Conservation (phyloP, 2,329 filamentous ascomycete species). For the Rhexocercosporidium sp. region DNA sequence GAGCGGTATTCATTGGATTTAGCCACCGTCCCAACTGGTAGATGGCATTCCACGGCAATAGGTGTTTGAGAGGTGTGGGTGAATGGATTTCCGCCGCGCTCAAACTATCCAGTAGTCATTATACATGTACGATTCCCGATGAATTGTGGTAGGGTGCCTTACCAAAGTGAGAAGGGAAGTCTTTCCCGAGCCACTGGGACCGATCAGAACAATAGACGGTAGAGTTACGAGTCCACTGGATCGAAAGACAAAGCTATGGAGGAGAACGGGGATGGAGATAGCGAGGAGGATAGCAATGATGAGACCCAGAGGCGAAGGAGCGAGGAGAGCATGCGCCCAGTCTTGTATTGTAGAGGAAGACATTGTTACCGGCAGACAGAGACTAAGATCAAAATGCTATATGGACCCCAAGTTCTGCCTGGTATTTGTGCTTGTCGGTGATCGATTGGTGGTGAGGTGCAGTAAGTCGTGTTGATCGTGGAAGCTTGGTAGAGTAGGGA, state of each 20-base stretch:
- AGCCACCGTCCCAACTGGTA: constrained; percentile 57
- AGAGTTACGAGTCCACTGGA: constrained; percentile 68
- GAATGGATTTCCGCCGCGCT: constrained; percentile 53
- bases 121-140: background rate
- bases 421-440: background rate
- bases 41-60: constrained; percentile 58
- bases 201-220: constrained; percentile 80
- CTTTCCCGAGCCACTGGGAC: constrained; percentile 84
- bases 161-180: constrained; percentile 84
- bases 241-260: constrained; percentile 76
- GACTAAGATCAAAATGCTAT: background rate
- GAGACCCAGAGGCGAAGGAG: constrained; percentile 66
- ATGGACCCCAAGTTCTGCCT: background rate
- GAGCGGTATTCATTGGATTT: constrained; percentile 69
- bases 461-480: background rate
- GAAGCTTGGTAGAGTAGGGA: background rate
- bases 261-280: constrained; percentile 71
- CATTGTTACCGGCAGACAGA: background rate
- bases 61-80: constrained; percentile 68
- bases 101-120: constrained; percentile 46
- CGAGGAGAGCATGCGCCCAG: constrained; percentile 59
- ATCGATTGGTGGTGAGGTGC: background rate
- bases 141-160: constrained; percentile 35
- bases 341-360: constrained; percentile 28
- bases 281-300: constrained; percentile 72